These are phyloP conservation scores for Stagonosporopsis vannaccii DNA, from an alignment of 2,329 filamentous ascomycete genomes.

Conservation along the genomic window DNA sequence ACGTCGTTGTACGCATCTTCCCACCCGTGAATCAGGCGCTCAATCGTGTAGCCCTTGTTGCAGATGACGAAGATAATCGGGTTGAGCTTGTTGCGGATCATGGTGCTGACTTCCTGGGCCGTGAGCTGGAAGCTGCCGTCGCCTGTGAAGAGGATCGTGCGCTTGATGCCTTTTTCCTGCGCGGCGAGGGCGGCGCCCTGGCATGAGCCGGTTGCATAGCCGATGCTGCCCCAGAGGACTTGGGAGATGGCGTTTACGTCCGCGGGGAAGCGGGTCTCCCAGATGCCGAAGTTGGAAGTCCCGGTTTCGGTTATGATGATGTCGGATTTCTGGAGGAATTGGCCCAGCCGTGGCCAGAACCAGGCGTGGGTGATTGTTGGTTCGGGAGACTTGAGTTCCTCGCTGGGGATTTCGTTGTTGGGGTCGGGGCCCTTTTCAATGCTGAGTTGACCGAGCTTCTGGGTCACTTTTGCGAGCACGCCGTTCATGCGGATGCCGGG, in stretches of 20 bases:
- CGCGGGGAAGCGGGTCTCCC: conserved; percentile 80
- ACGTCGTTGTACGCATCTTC: conserved; percentile 84
- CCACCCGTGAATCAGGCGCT: conserved; percentile 87
- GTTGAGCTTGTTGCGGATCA: conserved; percentile 76
- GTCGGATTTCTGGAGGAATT: conserved; percentile 75
- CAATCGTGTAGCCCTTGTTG: conserved; percentile 90
- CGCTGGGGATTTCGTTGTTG: conserved; percentile 58
- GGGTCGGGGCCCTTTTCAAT: conserved; percentile 61
- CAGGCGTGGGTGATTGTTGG: conserved; percentile 70
- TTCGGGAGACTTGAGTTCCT: conserved; percentile 39
- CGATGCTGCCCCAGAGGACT: conserved; percentile 74
- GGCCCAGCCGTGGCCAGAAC: conserved; percentile 79
- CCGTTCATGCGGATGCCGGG: conserved; percentile 79
- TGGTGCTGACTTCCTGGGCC: conserved; percentile 82
- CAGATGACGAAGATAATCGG: conserved; percentile 86
- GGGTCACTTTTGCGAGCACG: conserved; percentile 74
- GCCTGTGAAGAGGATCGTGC: conserved; percentile 86
- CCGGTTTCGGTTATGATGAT: conserved; percentile 87
- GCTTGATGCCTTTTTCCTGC: conserved; percentile 66
- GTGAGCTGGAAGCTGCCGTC: conserved; percentile 89
- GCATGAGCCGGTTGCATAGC: conserved; percentile 68
- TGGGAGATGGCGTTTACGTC: conserved; percentile 83
- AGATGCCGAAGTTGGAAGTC: conserved; percentile 87
- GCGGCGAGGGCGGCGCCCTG: conserved; percentile 77
- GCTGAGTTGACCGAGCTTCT: conserved; percentile 65